These are phyloP conservation scores for Buddleja alternifolia DNA, from an alignment of 257 asterid species.

Conservation along the genomic window DNA sequence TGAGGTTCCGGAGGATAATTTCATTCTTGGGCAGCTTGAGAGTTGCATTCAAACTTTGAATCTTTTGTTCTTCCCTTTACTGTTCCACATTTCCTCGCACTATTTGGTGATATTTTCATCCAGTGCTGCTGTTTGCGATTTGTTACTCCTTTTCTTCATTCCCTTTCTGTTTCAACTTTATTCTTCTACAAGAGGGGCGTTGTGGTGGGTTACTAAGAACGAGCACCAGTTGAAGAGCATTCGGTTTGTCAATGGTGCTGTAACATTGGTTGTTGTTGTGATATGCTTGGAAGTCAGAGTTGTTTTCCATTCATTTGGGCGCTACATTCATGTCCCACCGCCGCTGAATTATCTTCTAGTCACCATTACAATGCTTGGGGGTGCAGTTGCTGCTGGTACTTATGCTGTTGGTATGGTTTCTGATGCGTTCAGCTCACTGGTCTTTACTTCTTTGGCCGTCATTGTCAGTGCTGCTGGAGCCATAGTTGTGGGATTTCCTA, in stretches of 20 bases:
- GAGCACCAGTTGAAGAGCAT: constrained; percentile 82
- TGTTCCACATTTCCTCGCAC: constrained; percentile 82
- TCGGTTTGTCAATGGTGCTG: constrained; percentile 81
- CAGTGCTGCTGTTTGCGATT: constrained; percentile 64
- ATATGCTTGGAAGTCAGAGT: constrained; percentile 91
- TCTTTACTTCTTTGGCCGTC: constrained; percentile 70
- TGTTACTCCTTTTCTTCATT: constrained; percentile 81
- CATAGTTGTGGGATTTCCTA: constrained; percentile 83
- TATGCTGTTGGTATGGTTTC: constrained; percentile 87
- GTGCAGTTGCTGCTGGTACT: constrained; percentile 82
- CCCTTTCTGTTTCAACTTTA: constrained; percentile 91
- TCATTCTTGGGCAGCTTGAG: constrained; percentile 85
- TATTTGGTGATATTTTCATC: constrained; percentile 70
- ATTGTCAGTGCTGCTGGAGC: constrained; percentile 95
- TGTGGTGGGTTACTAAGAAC: constrained; percentile 97
- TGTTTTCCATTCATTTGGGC: constrained; percentile 94
- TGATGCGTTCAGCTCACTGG: constrained; percentile 76
- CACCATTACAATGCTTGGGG: constrained; percentile 89
- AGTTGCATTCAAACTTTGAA: constrained; percentile 84
- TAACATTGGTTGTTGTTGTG: constrained; percentile 75
- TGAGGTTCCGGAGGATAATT: constrained; percentile 67
- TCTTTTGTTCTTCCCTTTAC: constrained; percentile 73
- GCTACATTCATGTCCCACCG: constrained; percentile 95
- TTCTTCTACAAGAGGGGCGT: constrained; percentile 90
- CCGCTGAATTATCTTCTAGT: constrained; percentile 88